Evolutionary conservation across 192 early-diverging fungal genomes (phyloP), one percentile per base, ranked within the genome.

Genomic region (Bifiguratus adelaidae): DNA sequence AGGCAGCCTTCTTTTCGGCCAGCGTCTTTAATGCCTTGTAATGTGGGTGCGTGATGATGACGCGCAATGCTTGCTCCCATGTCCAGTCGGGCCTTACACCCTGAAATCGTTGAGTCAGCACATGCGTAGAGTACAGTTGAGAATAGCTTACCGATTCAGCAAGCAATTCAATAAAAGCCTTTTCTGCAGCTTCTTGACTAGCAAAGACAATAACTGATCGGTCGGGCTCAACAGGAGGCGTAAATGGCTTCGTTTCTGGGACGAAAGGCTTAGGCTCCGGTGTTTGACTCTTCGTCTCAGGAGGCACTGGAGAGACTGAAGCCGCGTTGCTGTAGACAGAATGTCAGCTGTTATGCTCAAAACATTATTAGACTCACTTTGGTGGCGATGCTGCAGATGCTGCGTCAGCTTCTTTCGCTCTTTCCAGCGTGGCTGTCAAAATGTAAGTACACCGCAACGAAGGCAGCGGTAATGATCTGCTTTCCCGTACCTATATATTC

Each of bases 1-100:
- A 98, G 0, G 86, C 88, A 2, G 69, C 59, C 52, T 91, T 92
- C 25, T 92, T 77, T 49, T 94, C 91, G 0, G 72, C 49, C 5
- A 87, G 65, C 0, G 91, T 86, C 37, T 81, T 86, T 11, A 98
- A 56, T 0, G 82, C 77, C 2, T 83, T 71, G 54, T 98, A 98
- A 61, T 83, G 71, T 2, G 88, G 86, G 30, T 92, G 78, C 33
- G 80, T 77, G 30, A 86, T 85, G 8, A 87, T 84, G 4, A 80
- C 80, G 9, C 88, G 80, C 76, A 96, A 81, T 7, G 89, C 78
- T 50, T 92, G 76, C 48, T 93, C 91, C 95, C 95, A 96, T 8
- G 83, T 81, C 92, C 92, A 95, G 24, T 80, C 68, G 13, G 84
- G 59, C 22, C 73, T 73, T 0, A 95, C 87, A 11, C 80, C 78